A percentile compares a stretch with the other conserved stretches of the same genome.
These are phyloP conservation scores for Rhizoclosmatium globosum DNA, from an alignment of 192 early-diverging fungal species.

Conservation along the genomic window DNA sequence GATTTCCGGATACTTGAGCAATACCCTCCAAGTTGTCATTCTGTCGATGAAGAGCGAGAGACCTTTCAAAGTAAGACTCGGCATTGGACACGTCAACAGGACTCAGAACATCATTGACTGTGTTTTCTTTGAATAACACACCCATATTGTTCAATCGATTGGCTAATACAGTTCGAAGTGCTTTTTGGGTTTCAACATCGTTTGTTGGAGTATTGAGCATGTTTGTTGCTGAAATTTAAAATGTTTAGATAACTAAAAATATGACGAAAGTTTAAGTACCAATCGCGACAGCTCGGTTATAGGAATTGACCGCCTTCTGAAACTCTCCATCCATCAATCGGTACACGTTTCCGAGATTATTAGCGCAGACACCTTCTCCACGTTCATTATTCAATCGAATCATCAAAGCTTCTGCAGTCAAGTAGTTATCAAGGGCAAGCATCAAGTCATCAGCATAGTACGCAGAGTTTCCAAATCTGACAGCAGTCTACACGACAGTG, in stretches of 20 bases:
- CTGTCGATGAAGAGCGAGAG: constrained; percentile 32
- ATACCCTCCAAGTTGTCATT: constrained; percentile 42
- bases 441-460: constrained; percentile 47
- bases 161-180: constrained; percentile 29
- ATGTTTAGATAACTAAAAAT: too few relatives aligned
- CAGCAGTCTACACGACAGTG: constrained; percentile 31
- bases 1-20: too few relatives aligned
- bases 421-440: constrained; percentile 45
- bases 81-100: constrained; percentile 30
- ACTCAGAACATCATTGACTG: too few relatives aligned
- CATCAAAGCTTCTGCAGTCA: constrained; percentile 46
- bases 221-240: constrained; percentile 19
- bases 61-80: constrained; percentile 18
- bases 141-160: constrained; percentile 42
- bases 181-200: constrained; percentile 13
- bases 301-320: constrained; percentile 25
- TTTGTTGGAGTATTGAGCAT: constrained; percentile 33
- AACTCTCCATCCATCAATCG: constrained; percentile 37
- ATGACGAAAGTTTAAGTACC: too few relatives aligned
- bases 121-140: too few relatives aligned
- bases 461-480: constrained; percentile 49
- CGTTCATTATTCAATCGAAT: constrained; percentile 39
- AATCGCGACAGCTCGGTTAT: constrained; percentile 41
- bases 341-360: constrained; percentile 54
- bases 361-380: constrained; percentile 45